Percentiles rank a stretch among this genome's conserved stretches.
These are phyloP conservation scores for Auriscalpium orientale DNA, from an alignment of 768 basidiomycete genomes.

Conservation along the genomic window DNA sequence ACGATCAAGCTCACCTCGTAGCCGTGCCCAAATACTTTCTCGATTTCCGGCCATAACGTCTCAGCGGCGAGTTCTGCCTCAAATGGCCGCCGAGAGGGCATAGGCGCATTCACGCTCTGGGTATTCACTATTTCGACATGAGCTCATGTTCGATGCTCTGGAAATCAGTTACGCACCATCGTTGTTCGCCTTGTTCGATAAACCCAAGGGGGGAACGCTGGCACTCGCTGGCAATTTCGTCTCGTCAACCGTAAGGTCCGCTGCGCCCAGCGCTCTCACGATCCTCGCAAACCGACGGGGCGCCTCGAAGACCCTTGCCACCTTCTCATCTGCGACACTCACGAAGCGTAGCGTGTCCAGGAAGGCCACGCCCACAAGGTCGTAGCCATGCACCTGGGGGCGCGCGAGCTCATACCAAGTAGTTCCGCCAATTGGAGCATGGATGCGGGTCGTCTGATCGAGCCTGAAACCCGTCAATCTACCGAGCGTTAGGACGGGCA, in stretches of 20 bases:
- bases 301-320: constrained; percentile 88
- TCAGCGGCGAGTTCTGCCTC: constrained; percentile 84
- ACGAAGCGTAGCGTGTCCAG: constrained; percentile 72
- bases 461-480: constrained; percentile 36
- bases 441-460: constrained; percentile 90
- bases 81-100: constrained; percentile 46
- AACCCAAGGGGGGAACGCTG: constrained; percentile 84
- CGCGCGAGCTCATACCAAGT: constrained; percentile 85
- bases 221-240: constrained; percentile 68
- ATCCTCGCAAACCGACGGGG: constrained; percentile 70
- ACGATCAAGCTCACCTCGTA: constrained; percentile 66
- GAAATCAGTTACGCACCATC: constrained; percentile 40
- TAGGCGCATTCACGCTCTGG: constrained; percentile 19
- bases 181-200: constrained; percentile 88
- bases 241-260: constrained; percentile 39
- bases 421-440: constrained; percentile 45
- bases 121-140: constrained; percentile 8
- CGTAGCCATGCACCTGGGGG: constrained; percentile 97
- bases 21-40: constrained; percentile 96
- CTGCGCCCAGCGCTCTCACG: constrained; percentile 43
- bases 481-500: not conserved
- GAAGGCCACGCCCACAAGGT: constrained; percentile 74
- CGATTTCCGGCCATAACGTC: constrained; percentile 94
- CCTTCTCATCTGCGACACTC: constrained; percentile 95
- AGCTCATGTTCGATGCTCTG: not conserved